These are phyloP conservation scores for Solanum sejunctum DNA, from an alignment of 257 asterid genomes.

Conservation along the genomic window DNA sequence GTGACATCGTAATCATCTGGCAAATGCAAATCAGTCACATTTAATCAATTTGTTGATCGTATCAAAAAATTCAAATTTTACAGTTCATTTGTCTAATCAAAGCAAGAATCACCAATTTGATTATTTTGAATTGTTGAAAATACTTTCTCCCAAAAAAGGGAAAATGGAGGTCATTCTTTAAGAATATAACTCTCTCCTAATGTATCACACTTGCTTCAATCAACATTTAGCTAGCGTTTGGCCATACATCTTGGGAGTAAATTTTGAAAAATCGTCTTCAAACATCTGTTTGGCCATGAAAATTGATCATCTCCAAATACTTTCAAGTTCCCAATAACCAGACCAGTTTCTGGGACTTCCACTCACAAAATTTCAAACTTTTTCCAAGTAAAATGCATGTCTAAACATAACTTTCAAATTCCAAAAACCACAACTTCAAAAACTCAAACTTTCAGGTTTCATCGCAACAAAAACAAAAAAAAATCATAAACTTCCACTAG, in stretches of 20 bases:
- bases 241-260: background rate
- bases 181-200: background rate
- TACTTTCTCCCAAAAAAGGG: background rate
- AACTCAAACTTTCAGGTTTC: background rate
- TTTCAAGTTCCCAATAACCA: background rate
- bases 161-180: background rate
- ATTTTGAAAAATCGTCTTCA: background rate
- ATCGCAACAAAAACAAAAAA: background rate
- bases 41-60: background rate
- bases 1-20: conserved; percentile 59
- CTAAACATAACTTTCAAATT: background rate
- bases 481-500: background rate
- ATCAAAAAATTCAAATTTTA: background rate
- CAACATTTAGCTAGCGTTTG: background rate
- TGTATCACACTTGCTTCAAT: background rate
- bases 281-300: background rate
- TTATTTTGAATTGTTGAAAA: background rate
- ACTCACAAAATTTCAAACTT: background rate
- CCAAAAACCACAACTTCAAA: background rate
- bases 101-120: background rate
- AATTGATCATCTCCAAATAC: background rate
- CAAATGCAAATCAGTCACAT: conserved; percentile 1
- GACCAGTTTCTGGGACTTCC: background rate
- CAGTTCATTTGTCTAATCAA: background rate
- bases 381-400: background rate